These are phyloP conservation scores for Fusarium proliferatum DNA, from an alignment of 2,329 filamentous ascomycete species.

Conservation along the genomic window DNA sequence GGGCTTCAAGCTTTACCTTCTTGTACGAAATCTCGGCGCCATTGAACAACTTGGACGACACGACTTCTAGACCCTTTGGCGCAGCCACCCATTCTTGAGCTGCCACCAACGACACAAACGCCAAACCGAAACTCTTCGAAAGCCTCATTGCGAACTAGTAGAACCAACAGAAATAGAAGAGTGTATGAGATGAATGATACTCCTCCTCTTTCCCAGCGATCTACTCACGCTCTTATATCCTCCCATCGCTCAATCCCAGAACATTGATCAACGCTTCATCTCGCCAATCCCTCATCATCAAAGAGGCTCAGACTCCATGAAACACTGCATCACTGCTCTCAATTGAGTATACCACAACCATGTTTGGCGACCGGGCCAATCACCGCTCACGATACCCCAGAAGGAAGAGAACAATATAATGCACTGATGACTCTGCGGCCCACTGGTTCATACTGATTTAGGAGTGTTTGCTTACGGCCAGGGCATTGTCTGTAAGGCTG, in stretches of 20 bases:
- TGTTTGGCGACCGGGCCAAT: constrained; percentile 20
- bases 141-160: background rate
- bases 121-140: background rate
- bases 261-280: background rate
- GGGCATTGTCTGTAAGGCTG: background rate
- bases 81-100: constrained; percentile 7
- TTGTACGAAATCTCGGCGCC: constrained; percentile 42
- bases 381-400: background rate
- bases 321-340: background rate
- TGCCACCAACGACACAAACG: background rate
- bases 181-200: background rate
- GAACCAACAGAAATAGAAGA: background rate
- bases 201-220: background rate
- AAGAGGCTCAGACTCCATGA: constrained; percentile 5
- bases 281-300: background rate
- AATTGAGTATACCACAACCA: background rate
- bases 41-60: constrained; percentile 18
- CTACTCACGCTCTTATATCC: background rate
- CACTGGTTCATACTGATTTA: background rate
- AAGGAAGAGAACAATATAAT: background rate
- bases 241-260: background rate
- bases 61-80: background rate
- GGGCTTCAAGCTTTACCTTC: constrained; percentile 12
- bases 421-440: background rate
- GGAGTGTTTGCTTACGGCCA: background rate